Evolutionary conservation across 106 monocot species (phyloP).

Genomic region (Acanthochlamys bracteata): DNA sequence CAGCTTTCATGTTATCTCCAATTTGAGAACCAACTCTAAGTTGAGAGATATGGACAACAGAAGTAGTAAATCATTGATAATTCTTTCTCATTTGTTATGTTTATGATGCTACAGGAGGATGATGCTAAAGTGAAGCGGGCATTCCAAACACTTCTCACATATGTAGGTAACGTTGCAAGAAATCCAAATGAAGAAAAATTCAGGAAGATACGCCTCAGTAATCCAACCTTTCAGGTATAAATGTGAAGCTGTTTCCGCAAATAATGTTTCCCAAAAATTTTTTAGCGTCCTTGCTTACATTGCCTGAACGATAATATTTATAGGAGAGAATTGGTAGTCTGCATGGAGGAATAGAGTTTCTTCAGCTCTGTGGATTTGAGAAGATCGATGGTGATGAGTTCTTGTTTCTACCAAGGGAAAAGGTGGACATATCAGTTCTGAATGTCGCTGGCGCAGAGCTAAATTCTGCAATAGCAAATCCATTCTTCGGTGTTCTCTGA

Average conservation of each 20-base stretch:
- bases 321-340: conserved; percentile 84
- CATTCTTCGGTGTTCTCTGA: conserved; percentile 91
- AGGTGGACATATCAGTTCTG: conserved; percentile 63
- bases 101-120: conserved; percentile 46
- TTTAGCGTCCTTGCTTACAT: neutral
- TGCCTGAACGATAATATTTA: neutral
- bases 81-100: neutral
- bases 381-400: conserved; percentile 63
- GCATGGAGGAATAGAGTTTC: conserved; percentile 69
- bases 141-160: conserved; percentile 91
- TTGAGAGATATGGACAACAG: neutral
- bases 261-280: neutral
- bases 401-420: conserved; percentile 57
- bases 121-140: conserved; percentile 93
- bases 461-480: conserved; percentile 81
- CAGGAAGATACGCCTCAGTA: conserved; percentile 74
- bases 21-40: neutral
- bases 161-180: conserved; percentile 72
- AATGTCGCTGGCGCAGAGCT: conserved; percentile 77
- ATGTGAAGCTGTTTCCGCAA: neutral
- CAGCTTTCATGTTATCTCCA: neutral
- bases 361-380: conserved; percentile 84
- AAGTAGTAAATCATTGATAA: neutral
- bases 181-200: conserved; percentile 88
- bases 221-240: conserved; percentile 70